Evolutionary conservation across 768 basidiomycete genomes (phyloP).

Genomic region (Lactarius hengduanensis): DNA sequence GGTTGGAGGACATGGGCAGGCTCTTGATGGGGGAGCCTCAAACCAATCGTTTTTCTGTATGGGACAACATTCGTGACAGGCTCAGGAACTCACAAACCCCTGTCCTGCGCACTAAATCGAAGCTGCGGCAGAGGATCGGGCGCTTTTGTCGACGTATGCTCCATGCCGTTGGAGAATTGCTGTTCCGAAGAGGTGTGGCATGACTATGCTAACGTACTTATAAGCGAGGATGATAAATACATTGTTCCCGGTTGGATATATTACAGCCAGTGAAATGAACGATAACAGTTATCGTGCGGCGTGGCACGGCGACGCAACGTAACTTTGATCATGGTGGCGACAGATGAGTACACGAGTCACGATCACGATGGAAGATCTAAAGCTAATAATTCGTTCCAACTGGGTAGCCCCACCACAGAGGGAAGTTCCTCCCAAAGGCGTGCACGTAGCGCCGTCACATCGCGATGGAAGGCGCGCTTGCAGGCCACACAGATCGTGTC

Average conservation of each 20-base stretch:
- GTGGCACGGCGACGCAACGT: background rate
- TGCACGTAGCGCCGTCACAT: constrained; percentile 41
- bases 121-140: constrained; percentile 1
- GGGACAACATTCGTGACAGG: constrained; percentile 9
- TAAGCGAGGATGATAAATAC: constrained; percentile 6
- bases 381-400: constrained; percentile 45
- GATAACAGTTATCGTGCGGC: background rate
- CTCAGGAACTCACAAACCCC: constrained; percentile 3
- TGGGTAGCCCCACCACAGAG: constrained; percentile 43
- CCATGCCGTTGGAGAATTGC: background rate
- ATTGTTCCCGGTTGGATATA: constrained; percentile 3
- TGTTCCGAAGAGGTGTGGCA: constrained; percentile 4
- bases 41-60: constrained; percentile 7
- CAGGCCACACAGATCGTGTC: constrained; percentile 45
- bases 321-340: background rate
- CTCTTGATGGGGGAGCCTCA: constrained; percentile 20
- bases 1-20: constrained; percentile 27
- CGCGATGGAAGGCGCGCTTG: constrained; percentile 42
- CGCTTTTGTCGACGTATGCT: background rate
- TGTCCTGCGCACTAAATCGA: background rate
- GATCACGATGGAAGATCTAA: constrained; percentile 34
- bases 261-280: background rate
- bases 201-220: background rate
- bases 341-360: background rate
- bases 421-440: constrained; percentile 52